Evolutionary conservation across 2,329 filamentous ascomycete genomes (phyloP), one percentile per base, ranked within the genome.

Genomic region (Fusarium bulbicola): DNA sequence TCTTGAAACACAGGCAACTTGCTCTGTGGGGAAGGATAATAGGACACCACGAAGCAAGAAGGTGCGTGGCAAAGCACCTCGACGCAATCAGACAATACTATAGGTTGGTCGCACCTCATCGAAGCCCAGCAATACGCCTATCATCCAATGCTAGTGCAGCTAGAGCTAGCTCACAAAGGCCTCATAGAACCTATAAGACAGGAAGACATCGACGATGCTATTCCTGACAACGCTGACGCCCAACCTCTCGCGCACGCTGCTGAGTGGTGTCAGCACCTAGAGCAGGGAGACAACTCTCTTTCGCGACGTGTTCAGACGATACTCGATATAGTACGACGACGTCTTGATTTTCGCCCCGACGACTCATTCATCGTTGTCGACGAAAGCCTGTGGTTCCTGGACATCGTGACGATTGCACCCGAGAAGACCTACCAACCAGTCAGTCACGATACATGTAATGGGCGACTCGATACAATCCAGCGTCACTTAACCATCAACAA

Each of bases 21-120:
- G 1, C 14, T 0, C 3, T 32, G 5, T 32, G 13, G 7, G 13
- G 32, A 32, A 1, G 5, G 13, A 12, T 4, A 30, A 30, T 13
- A 13, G 4, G 30, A 30, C 13, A 30, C 12, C 12, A 32, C 13
- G 32, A 34, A 34, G 32, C 32, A 34, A 34, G 32, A 34, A 34
- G 32, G 14, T 34, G 14, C 14, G 14, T 34, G 32, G 32, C 32
- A 16, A 34, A 34, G 32, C 14, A 34, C 7, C 32, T 34, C 15
- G 42, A 34, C 0, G n/a, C n/a, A 52, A 24, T 8, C 4, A 34
- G 16, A 20, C 1, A 14, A 47, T 24, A 2, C 16, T 4, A 1
- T n/a, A 52, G n/a, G 47, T 24, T 15, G 30, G 9, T 7, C 5
- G 13, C n/a, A 52, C 16, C 30, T 34, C 30, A 52, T 52, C 47